Evolutionary conservation across 2,329 filamentous ascomycete genomes (phyloP).

Genomic region (Ophiostoma fasciatum): DNA sequence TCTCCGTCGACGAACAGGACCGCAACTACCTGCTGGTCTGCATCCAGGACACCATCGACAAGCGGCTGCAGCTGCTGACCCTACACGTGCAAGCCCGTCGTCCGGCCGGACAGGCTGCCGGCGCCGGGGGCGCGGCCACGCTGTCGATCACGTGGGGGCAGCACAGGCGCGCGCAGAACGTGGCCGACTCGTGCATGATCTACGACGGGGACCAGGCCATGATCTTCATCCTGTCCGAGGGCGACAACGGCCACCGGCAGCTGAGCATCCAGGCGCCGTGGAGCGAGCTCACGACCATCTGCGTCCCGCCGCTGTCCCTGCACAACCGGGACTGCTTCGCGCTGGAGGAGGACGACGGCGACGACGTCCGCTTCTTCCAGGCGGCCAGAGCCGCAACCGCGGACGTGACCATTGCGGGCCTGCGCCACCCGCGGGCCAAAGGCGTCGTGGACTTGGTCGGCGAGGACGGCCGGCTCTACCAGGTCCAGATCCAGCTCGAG

Average conservation of each 20-base stretch:
- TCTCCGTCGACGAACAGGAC: conserved; percentile 36
- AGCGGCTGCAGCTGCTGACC: conserved; percentile 51
- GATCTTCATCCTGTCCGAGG: conserved; percentile 55
- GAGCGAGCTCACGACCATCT: conserved; percentile 54
- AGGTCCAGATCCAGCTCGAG: conserved; percentile 51
- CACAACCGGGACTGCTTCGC: conserved; percentile 16
- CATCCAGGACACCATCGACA: conserved; percentile 54
- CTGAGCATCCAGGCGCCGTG: conserved; percentile 63
- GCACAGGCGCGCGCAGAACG: conserved; percentile 45
- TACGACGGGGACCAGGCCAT: conserved; percentile 51
- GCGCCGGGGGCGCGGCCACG: neutral
- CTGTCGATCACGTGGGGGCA: conserved; percentile 29
- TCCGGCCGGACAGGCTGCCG: conserved; percentile 8
- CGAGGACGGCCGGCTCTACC: conserved; percentile 45
- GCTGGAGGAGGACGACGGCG: neutral
- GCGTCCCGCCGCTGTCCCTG: conserved; percentile 43
- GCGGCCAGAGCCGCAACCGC: conserved; percentile 9
- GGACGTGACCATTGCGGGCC: conserved; percentile 32
- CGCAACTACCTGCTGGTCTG: conserved; percentile 47
- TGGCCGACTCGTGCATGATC: conserved; percentile 59
- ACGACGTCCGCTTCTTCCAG: conserved; percentile 1
- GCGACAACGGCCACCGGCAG: conserved; percentile 46
- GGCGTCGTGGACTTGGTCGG: conserved; percentile 55
- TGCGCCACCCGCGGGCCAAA: conserved; percentile 41
- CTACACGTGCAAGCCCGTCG: conserved; percentile 35